Evolutionary conservation across 805 yeast genomes (phyloP).

Genomic region (Pichia occidentalis): DNA sequence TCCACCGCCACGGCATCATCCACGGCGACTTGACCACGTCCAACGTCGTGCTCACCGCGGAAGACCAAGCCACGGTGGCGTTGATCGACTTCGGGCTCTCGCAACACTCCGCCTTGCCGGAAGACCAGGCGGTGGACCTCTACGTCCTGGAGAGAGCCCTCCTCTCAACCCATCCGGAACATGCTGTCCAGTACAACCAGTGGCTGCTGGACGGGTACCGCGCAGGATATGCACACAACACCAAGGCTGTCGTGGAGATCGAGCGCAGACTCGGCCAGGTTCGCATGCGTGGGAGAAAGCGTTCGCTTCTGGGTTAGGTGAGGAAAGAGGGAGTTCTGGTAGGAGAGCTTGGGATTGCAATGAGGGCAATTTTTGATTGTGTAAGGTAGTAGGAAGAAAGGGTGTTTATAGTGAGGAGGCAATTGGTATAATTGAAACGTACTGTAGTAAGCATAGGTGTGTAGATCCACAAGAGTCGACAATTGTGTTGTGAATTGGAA

Average conservation of each 20-base stretch:
- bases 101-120: constrained; percentile 64
- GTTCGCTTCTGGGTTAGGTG: constrained; percentile 79
- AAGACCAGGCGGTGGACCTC: constrained; percentile 95
- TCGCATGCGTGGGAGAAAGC: constrained; percentile 85
- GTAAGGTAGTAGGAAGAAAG: no score
- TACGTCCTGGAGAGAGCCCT: constrained; percentile 92
- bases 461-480: no score
- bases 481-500: no score
- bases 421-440: no score
- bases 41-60: constrained; percentile 52
- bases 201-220: constrained; percentile 73
- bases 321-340: no score
- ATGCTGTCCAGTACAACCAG: constrained; percentile 52
- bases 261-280: constrained; percentile 71
- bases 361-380: no score
- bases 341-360: no score
- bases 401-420: no score
- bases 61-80: constrained; percentile 16
- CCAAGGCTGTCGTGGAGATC: no score
- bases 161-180: constrained; percentile 79
- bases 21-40: constrained; percentile 96
- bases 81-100: constrained; percentile 92
- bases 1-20: constrained; percentile 72
- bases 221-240: no score
- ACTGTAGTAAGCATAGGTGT: no score